Base-by-base conservation (phyloP, 805 yeast genomes). In the Candida morakotiae region DNA sequence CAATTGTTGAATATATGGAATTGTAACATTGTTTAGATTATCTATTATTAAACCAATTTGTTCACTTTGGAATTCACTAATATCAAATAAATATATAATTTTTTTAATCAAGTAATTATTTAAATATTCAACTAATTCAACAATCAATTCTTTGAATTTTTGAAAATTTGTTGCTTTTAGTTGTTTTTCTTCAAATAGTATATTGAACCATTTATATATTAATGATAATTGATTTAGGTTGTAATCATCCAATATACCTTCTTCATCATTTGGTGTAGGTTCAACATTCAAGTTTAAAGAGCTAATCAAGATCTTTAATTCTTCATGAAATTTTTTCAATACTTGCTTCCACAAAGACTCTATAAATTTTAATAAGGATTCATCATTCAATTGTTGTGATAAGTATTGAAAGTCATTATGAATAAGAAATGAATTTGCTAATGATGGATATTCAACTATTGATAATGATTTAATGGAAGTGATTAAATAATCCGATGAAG, bases 331-430 rank as follows among this genome's bases (percentile, higher is more conserved):
- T 13, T 40, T 32, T 11, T 45, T 46, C 21, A 47, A 40, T 5
- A 40, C 36, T 37, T 58, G 58, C 9, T 41, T 38, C 58, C 58
- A 55, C 16, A 42, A 42, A 0, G 48, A 40, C 2, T 45, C 45
- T 1, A 51, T 52, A 32, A 46, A 45, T 19, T 39, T 24, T 5
- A 17, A 31, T 20, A 64, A 44, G 9, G 46, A 42, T 5, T 32
- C 28, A 13, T 35, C 35, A 1, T 39, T 35, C 15, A 50, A 28
- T 16, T 40, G 43, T 31, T 40, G 35, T 5, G 47, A 34, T 3
- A 67, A 46, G 18, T 51, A 55, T 22, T 46, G 43, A 29, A 67
- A 48, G 38, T 67, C 73, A 39, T 67, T 66, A 36, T 48, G 57
- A 10, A 63, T 44, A n/a, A 65, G 35, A 31, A 62, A 64, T 29